Evolutionary conservation across 2,329 filamentous ascomycete species (phyloP).

Genomic region (Sporothrix humicola): DNA sequence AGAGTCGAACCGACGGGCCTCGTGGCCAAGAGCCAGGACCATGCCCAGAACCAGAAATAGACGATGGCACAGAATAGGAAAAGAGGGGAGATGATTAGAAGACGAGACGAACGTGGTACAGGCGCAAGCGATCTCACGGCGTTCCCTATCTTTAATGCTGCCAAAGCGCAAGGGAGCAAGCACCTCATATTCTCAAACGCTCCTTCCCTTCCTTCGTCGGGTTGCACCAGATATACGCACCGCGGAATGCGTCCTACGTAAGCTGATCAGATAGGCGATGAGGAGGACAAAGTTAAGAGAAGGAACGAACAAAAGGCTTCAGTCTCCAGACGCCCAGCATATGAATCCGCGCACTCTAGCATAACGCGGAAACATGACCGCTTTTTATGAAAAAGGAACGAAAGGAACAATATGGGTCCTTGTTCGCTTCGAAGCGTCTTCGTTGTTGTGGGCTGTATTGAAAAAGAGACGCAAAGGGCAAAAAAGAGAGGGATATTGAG

Average conservation of each 20-base stretch:
- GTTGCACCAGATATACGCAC: neutral
- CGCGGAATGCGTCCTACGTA: too few species aligned
- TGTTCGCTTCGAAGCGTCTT: neutral
- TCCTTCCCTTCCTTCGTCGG: neutral
- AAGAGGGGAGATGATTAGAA: too few species aligned
- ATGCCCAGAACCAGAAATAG: too few species aligned
- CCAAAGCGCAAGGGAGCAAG: too few species aligned
- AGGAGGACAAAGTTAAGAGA: too few species aligned
- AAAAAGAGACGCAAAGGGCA: neutral
- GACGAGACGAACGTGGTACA: too few species aligned
- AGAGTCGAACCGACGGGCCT: slow-evolving; percentile 6
- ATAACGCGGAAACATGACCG: neutral
- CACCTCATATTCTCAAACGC: neutral
- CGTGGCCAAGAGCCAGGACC: neutral
- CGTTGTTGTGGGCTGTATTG: neutral
- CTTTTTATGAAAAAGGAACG: neutral
- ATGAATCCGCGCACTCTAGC: neutral
- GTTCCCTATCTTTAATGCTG: too few species aligned
- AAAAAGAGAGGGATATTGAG: too few species aligned
- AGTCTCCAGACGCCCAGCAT: neutral
- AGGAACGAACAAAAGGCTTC: too few species aligned
- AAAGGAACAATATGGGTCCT: neutral
- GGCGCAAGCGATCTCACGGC: too few species aligned
- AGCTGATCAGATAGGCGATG: too few species aligned
- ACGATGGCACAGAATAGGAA: too few species aligned